Evolutionary conservation across 306 rosid genomes (phyloP), one percentile per base, ranked within the genome.

Genomic region (Alnus glutinosa): DNA sequence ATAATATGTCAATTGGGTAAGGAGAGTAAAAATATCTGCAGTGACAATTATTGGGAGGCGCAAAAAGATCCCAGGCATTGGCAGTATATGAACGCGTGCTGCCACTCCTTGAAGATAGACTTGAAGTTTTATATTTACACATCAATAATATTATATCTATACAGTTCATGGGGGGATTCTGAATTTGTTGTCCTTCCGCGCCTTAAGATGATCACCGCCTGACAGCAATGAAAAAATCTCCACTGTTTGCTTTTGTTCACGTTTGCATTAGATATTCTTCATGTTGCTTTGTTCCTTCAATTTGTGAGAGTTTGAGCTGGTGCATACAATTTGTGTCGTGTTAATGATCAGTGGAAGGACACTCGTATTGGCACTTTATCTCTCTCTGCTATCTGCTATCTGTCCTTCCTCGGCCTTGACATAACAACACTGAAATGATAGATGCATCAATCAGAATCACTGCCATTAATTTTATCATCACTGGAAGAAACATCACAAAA

Each of bases 321-420:
- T 67, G 58, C 11, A 77, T 4, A 4, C 71, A 52, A 79, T 44
- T 44, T 73, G 64, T 15, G 51, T 2, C 18, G 39, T 18, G 78
- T 72, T 61, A 71, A 71, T 32, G 57, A 54, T 78, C n/a, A 71
- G 74, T 47, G 18, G 9, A n/a, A 70, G 42, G 42, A 49, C 57
- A 42, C 7, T 37, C 64, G 39, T 62, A 77, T 78, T 44, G 69
- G 79, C 48, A 75, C 77, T 73, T 75, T 72, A 63, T 52, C 81
- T 78, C 67, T 57, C 69, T 78, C 67, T 76, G 7, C 5, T 42
- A 34, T 34, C 37, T 74, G 90, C 84, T 39, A 2, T 67, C 71
- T 75, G 83, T 81, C 82, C 90, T 76, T 87, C 97, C 98, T 91
- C 94, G 93, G 94, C 97, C 78, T 87, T 92, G 98, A 87, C 92